phyloP scores from a whole-genome alignment of 2,329 filamentous ascomycete genomes.

The Penicillium aurantiogriseum region DNA sequence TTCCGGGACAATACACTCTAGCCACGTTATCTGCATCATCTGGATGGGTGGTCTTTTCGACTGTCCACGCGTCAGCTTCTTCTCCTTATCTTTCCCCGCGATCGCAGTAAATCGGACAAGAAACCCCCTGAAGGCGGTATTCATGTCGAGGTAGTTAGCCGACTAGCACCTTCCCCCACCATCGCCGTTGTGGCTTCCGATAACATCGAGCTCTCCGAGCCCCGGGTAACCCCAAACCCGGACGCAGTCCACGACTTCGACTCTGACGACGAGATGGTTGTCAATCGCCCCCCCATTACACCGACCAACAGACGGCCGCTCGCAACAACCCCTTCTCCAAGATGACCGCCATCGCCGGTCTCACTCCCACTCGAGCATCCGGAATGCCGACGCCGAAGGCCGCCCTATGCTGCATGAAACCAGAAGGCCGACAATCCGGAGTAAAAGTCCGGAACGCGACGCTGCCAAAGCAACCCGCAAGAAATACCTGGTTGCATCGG shows the following conservation, averaged over 20 bases:
- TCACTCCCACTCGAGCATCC: slow-evolving; percentile 29
- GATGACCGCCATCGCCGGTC: slow-evolving; percentile 43
- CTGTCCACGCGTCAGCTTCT: not conserved
- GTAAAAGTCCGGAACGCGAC: slow-evolving; percentile 67
- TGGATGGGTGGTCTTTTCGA: slow-evolving; percentile 9
- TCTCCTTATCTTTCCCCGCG: slow-evolving; percentile 10
- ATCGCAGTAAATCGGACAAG: slow-evolving; percentile 7
- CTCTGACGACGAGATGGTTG: slow-evolving; percentile 47
- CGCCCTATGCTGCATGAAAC: slow-evolving; percentile 44
- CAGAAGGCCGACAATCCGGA: slow-evolving; percentile 69
- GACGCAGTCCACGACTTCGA: slow-evolving; percentile 39
- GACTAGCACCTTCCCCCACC: not conserved
- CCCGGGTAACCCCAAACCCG: slow-evolving; percentile 29
- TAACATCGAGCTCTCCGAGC: slow-evolving; percentile 25
- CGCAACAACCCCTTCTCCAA: slow-evolving; percentile 56
- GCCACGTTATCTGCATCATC: slow-evolving; percentile 3
- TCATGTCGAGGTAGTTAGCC: slow-evolving; percentile 10
- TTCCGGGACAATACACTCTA: not conserved
- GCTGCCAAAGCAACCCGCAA: slow-evolving; percentile 66
- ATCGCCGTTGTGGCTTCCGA: slow-evolving; percentile 35
- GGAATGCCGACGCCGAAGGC: slow-evolving; percentile 33
- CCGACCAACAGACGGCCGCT: slow-evolving; percentile 49
- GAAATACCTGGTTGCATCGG: slow-evolving; percentile 82
- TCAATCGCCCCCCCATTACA: slow-evolving; percentile 50
- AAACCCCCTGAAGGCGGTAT: slow-evolving; percentile 5